These are phyloP conservation scores for Trichoderma asperelloides DNA, from an alignment of 495 filamentous ascomycete genomes.

Conservation along the genomic window DNA sequence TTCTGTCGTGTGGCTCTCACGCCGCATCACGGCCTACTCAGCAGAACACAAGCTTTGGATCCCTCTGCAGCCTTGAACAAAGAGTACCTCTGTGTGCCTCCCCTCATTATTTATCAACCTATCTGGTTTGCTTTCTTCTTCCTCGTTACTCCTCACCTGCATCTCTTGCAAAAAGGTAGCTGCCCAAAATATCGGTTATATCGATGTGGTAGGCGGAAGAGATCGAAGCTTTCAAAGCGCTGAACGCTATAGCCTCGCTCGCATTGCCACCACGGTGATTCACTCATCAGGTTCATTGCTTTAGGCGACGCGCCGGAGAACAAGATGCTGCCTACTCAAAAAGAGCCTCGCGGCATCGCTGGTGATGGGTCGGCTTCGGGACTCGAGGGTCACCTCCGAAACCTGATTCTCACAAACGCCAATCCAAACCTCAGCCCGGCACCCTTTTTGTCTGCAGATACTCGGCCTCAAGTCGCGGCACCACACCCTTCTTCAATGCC, in stretches of 20 bases:
- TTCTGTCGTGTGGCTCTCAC: too few relatives aligned
- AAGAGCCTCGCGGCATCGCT: not conserved
- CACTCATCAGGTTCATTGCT: not conserved
- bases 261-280: not conserved
- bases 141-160: not conserved
- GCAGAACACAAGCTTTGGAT: not conserved
- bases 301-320: not conserved
- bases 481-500: not conserved
- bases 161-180: slow-evolving; percentile 18
- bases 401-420: slow-evolving; percentile 30
- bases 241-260: not conserved
- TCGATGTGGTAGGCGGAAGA: not conserved
- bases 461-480: not conserved
- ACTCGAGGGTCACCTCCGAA: slow-evolving; percentile 35
- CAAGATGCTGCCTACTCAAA: not conserved
- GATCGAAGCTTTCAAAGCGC: not conserved
- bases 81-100: not conserved
- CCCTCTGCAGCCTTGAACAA: not conserved
- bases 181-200: not conserved
- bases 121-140: not conserved
- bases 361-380: not conserved
- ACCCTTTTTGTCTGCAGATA: not conserved
- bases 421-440: not conserved
- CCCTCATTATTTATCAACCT: not conserved
- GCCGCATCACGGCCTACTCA: too few relatives aligned